Base-by-base conservation (phyloP, 345 rosid species). In the Gossypium arboreum region DNA sequence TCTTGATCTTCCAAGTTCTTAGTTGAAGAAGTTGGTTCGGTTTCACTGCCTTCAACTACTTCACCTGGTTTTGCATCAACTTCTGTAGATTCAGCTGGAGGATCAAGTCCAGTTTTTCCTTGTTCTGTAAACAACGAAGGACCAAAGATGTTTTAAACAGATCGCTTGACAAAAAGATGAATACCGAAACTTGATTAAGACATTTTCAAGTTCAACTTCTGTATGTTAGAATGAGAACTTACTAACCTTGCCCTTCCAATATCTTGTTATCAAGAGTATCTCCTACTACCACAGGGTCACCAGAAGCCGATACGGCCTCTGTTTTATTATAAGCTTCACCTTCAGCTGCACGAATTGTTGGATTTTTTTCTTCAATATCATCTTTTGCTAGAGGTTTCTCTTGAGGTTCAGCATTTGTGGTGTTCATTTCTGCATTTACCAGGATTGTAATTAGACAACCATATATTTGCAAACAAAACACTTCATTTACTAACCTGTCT, bases 361-460 rank as follows among this genome's bases (percentile, higher is more conserved):
- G 50, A 18, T 17, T 63, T 74, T 48, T 20, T 12, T 9, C 77
- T 61, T 29, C 48, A n/a, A 20, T 9, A 50, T 27, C 39, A 41
- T 72, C 65, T 72, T 56, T 9, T 41, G 64, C 18, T 7, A 17
- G 22, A 39, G n/a, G n/a, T 45, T 45, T 45, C 15, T 45, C 71
- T 12, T 20, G 55, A 22, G 41, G 29, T 41, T 72, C 74, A 20
- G 29, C 68, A 4, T 9, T 29, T 16, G 17, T 48, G 17, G 48
- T 27, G 25, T 81, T 71, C 54, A 78, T 84, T 63, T 84, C 84
- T 73, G 80, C 80, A 72, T 48, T 9, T 12, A 48, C 39, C 13
- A n/a, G 22, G 65, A 55, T 12, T 24, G 59, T 70, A 27, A 70
- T 12, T 41, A 57, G 41, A 57, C 59, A 51, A 17, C 17, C 59